phyloP scores from a whole-genome alignment of 371 early-diverging fungal species.

The Mucor racemosus region DNA sequence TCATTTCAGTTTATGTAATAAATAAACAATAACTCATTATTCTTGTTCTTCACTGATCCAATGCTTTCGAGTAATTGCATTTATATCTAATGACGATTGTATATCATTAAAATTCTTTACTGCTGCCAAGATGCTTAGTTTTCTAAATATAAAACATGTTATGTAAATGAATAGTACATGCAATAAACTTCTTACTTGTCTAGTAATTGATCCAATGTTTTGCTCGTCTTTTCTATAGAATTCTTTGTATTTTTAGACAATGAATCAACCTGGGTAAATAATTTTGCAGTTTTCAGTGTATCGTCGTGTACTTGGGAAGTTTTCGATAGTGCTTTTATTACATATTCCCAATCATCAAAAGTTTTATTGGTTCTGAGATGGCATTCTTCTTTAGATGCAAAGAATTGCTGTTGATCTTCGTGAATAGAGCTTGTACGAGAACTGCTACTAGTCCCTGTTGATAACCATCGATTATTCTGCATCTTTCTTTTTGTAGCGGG shows the following conservation, averaged over 20 bases:
- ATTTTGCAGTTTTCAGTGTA: conserved; percentile 29
- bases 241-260: conserved; percentile 32
- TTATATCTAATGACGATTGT: neutral
- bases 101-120: conserved; percentile 1
- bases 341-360: conserved; percentile 35
- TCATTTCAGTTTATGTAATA: neutral
- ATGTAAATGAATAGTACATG: neutral
- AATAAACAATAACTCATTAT: neutral
- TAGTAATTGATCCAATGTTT: conserved; percentile 17
- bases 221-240: conserved; percentile 19
- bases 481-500: neutral
- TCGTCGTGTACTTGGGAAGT: conserved; percentile 21
- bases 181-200: conserved; percentile 15
- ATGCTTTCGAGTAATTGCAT: neutral
- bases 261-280: conserved; percentile 34
- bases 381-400: conserved; percentile 33
- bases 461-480: neutral
- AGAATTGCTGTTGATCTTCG: conserved; percentile 7
- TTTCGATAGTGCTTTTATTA: neutral
- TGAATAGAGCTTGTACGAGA: neutral
- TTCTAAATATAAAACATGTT: neutral
- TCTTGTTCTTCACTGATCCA: neutral
- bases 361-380: conserved; percentile 32
- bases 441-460: neutral
- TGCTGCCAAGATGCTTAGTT: neutral